Evolutionary conservation across 2,329 filamentous ascomycete genomes (phyloP).

Genomic region (Cercospora berteroae): DNA sequence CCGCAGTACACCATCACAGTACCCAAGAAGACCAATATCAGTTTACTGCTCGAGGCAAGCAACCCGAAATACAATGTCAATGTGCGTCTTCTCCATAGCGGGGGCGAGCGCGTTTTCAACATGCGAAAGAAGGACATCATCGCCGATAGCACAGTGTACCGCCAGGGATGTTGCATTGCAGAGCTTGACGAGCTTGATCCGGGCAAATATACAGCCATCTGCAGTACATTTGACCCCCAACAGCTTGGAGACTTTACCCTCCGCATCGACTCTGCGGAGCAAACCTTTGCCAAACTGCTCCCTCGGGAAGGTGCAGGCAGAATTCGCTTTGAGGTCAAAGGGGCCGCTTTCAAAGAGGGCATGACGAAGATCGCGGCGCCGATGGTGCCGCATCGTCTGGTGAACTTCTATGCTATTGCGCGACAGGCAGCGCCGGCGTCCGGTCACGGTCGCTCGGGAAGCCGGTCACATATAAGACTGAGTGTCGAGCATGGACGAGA

Average conservation of each 20-base stretch:
- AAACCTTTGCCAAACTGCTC: slow-evolving; percentile 59
- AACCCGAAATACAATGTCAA: slow-evolving; percentile 71
- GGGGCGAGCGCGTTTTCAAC: slow-evolving; percentile 67
- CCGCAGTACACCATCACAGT: slow-evolving; percentile 76
- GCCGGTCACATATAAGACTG: slow-evolving; percentile 60
- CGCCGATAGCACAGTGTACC: slow-evolving; percentile 83
- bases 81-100: slow-evolving; percentile 77
- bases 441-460: slow-evolving; percentile 13
- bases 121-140: slow-evolving; percentile 76
- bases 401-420: slow-evolving; percentile 35
- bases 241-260: slow-evolving; percentile 74
- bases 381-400: slow-evolving; percentile 52
- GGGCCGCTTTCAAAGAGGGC: slow-evolving; percentile 51
- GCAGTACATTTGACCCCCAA: slow-evolving; percentile 82
- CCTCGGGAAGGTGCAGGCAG: slow-evolving; percentile 73
- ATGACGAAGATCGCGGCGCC: slow-evolving; percentile 56
- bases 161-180: slow-evolving; percentile 71
- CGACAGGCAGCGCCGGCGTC: slow-evolving; percentile 25
- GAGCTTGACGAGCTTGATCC: slow-evolving; percentile 60
- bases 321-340: slow-evolving; percentile 59
- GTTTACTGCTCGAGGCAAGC: slow-evolving; percentile 70
- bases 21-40: slow-evolving; percentile 58
- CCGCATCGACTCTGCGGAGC: slow-evolving; percentile 64
- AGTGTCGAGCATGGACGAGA: slow-evolving; percentile 72
- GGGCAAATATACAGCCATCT: slow-evolving; percentile 82